These are phyloP conservation scores for Colletotrichum sp. DNA, from an alignment of 2,329 filamentous ascomycete genomes.

Conservation along the genomic window DNA sequence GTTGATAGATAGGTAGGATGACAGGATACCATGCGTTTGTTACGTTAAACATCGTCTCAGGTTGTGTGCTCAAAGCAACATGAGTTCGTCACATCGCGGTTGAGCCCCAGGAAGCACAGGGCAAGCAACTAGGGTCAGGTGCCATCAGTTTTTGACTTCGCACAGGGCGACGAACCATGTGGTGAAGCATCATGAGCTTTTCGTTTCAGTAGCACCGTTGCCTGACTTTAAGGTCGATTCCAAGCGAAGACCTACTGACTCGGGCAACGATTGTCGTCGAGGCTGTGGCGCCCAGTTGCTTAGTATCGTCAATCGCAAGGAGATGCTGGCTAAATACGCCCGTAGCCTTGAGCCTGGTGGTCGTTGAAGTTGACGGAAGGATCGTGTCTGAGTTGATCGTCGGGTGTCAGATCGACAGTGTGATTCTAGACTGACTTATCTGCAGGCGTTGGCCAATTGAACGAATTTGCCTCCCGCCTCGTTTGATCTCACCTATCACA, in stretches of 20 bases:
- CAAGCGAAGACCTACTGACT: neutral
- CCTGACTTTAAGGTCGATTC: neutral
- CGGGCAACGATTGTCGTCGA: neutral
- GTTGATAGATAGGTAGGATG: neutral
- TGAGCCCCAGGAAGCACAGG: neutral
- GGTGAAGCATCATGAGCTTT: neutral
- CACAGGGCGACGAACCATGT: neutral
- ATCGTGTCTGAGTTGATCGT: neutral
- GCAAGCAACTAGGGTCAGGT: neutral
- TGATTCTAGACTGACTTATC: neutral
- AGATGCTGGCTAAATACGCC: neutral
- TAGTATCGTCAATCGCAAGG: neutral
- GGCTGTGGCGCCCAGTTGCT: neutral
- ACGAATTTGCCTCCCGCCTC: neutral
- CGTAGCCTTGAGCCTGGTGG: neutral
- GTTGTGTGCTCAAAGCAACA: neutral
- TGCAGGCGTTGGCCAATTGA: neutral
- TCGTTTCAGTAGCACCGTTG: neutral
- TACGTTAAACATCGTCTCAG: neutral
- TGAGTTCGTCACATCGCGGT: neutral
- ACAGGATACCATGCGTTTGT: neutral
- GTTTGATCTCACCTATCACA: neutral
- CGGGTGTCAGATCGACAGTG: neutral
- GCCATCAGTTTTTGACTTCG: neutral
- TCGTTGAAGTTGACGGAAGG: neutral